Evolutionary conservation across 106 monocot species (phyloP), one percentile per base, ranked within the genome.

Genomic region (Platanthera zijinensis): DNA sequence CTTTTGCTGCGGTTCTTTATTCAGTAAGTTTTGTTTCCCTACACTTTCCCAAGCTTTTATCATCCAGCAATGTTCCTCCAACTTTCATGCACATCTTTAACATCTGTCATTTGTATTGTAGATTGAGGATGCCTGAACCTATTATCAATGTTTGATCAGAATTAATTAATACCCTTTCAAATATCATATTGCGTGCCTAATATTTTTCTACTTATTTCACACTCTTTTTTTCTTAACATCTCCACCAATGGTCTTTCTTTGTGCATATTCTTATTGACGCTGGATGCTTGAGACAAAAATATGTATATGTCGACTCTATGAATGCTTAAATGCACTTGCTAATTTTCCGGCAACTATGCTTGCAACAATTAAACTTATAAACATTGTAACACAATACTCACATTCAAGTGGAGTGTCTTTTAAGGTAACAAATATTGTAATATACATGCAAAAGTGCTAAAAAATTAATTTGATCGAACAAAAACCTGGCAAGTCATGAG

Each of bases 61-160:
- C 30, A 30, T 66, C 30, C 30, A 66, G 10, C 30, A 10, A 6
- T 66, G 30, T 4, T 66, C 30, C 30, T 30, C 64, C 64, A 66
- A 66, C 10, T 22, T 30, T 25, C 25, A 66, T 63, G 63, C 25
- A 21, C 63, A 25, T 30, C 25, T 66, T 19, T 66, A 30, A 66
- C 30, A 30, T 30, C 8, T 28, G 22, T 66, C n/a, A 22, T 10
- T 66, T 66, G 64, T 62, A 19, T 28, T 66, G 10, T 66, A 30
- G 30, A 66, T 66, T 62, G 64, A 66, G 64, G 30, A 66, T 66
- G 64, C 30, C 30, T 66, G 30, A 66, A 66, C 30, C 28, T 30
- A 10, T 28, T 66, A 15, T 30, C 7, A 66, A 4, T 30, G 30
- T 66, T 66, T 66, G 11, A 2, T 66, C 64, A 30, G 28, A 66